Percentiles rank a stretch among this genome's conserved stretches.
Conservation (phyloP, 2,329 filamentous ascomycete genomes). For the Colletotrichum sp. region DNA sequence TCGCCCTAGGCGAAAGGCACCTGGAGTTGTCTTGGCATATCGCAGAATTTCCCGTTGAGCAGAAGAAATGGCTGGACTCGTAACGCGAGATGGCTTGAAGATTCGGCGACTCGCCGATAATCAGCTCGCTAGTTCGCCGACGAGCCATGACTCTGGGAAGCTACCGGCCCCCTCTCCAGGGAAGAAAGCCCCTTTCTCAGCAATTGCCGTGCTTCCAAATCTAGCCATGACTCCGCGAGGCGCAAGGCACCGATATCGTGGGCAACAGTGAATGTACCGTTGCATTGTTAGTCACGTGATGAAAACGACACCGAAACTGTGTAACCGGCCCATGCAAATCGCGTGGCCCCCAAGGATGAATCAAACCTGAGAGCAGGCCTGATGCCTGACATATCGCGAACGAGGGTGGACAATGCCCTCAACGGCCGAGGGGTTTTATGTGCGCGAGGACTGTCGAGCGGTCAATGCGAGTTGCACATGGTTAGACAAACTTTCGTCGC, state of each 20-base stretch:
- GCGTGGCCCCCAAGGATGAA: conserved; percentile 17
- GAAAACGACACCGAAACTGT: conserved; percentile 13
- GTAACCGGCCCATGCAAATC: conserved; percentile 10
- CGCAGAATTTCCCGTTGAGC: neutral
- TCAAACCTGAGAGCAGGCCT: neutral
- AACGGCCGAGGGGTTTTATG: neutral
- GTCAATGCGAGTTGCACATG: conserved; percentile 16
- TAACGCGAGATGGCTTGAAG: neutral
- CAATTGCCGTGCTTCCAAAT: neutral
- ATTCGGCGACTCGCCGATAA: neutral
- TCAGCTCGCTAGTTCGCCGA: neutral
- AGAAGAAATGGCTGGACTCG: neutral
- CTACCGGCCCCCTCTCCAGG: neutral
- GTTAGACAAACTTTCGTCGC: conserved; percentile 15
- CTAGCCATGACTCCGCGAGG: neutral
- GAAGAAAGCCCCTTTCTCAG: neutral
- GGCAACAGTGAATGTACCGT: neutral
- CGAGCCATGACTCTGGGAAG: neutral
- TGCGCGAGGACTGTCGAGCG: neutral
- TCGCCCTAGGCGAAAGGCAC: neutral
- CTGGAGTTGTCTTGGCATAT: neutral
- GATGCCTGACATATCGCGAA: neutral
- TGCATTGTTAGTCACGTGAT: conserved; percentile 15
- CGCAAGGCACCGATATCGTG: neutral
- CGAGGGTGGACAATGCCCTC: neutral